phyloP scores from a whole-genome alignment of 441 rosid genomes.

The Cnidoscolus chayamansa region DNA sequence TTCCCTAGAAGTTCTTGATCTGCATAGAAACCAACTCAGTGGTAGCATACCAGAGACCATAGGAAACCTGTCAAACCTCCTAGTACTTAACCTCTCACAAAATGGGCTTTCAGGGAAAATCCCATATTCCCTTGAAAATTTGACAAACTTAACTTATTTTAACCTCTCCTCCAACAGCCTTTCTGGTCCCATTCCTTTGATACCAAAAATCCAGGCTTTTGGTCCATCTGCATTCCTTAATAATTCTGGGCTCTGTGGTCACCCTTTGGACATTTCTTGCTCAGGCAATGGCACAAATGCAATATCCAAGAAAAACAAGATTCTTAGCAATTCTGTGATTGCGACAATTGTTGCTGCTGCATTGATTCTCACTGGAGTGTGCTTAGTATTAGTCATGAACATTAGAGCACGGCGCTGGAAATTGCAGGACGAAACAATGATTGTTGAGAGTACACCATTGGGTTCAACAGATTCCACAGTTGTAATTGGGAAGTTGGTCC shows the following conservation, averaged over 20 bases:
- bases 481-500: conserved; percentile 82
- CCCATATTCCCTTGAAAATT: conserved; percentile 64
- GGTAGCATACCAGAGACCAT: conserved; percentile 75
- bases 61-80: conserved; percentile 57
- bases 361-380: conserved; percentile 75
- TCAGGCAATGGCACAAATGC: conserved; percentile 30
- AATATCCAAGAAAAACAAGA: conserved; percentile 35
- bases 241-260: conserved; percentile 72
- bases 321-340: conserved; percentile 73
- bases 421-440: conserved; percentile 40
- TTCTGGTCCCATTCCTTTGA: conserved; percentile 61
- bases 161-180: conserved; percentile 76
- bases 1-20: conserved; percentile 65
- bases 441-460: conserved; percentile 70
- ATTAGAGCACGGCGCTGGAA: conserved; percentile 58
- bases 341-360: conserved; percentile 79
- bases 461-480: conserved; percentile 68
- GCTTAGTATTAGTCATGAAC: conserved; percentile 73
- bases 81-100: conserved; percentile 61
- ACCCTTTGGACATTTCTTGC: conserved; percentile 62
- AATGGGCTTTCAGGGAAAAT: conserved; percentile 65
- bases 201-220: conserved; percentile 45
- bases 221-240: conserved; percentile 64
- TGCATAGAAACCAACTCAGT: conserved; percentile 55
- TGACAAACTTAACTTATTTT: conserved; percentile 43